A percentile compares a stretch with the other conserved stretches of the same genome.
These are phyloP conservation scores for Eutypella sp. DNA, from an alignment of 2,329 filamentous ascomycete genomes.

Conservation along the genomic window DNA sequence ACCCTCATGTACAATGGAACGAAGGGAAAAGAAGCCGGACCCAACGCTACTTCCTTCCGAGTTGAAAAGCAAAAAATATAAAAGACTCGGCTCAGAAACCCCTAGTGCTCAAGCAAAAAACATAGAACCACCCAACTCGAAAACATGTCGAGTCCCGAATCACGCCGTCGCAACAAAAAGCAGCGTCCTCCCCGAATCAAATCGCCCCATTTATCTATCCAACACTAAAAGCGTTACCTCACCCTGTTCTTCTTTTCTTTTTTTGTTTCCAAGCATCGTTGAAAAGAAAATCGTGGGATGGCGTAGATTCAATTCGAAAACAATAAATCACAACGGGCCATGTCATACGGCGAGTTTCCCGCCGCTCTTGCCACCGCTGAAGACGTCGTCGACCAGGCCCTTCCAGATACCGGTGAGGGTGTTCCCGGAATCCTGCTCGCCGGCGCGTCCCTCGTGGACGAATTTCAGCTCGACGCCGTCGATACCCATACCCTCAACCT, in stretches of 20 bases:
- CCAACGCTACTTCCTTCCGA: no score
- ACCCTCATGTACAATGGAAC: no score
- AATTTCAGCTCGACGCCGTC: conserved; percentile 54
- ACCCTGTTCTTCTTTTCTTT: not conserved
- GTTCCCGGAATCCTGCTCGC: conserved; percentile 31
- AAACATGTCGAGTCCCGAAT: not conserved
- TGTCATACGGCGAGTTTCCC: not conserved
- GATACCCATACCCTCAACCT: conserved; percentile 53
- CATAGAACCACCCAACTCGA: not conserved
- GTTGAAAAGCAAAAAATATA: no score
- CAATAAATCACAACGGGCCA: no score
- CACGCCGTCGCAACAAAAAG: not conserved
- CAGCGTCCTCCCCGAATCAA: not conserved
- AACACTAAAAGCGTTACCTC: not conserved
- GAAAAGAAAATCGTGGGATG: not conserved
- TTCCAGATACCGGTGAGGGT: conserved; percentile 53
- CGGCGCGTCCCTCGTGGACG: conserved; percentile 32
- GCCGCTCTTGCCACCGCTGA: conserved; percentile 17
- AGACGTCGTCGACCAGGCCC: conserved; percentile 50
- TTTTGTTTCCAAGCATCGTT: not conserved
- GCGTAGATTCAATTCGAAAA: not conserved
- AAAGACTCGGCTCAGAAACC: no score
- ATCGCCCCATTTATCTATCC: not conserved
- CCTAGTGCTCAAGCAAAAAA: no score
- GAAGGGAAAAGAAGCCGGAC: no score